Evolutionary conservation across 768 basidiomycete genomes (phyloP).

Genomic region (Boletus reticulatus): DNA sequence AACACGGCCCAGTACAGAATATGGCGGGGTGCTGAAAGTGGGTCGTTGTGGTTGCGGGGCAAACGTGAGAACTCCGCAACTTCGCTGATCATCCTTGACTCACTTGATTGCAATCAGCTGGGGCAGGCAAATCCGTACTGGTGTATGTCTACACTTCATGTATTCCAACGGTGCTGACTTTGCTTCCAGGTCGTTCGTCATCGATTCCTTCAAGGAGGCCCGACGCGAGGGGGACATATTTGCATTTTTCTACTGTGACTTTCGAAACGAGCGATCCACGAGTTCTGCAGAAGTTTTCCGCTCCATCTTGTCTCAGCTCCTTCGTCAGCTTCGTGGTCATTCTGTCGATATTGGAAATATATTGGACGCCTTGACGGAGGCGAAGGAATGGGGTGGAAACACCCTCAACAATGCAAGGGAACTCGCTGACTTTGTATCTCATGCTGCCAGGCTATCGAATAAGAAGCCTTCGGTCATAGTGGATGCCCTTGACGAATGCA

Average conservation of each 20-base stretch:
- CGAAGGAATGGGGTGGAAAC: background rate
- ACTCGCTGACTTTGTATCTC: background rate
- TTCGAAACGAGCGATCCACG: background rate
- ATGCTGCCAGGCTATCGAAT: background rate
- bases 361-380: background rate
- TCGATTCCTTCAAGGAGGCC: background rate
- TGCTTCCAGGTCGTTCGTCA: background rate
- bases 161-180: background rate
- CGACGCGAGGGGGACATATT: background rate
- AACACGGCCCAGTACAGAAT: slow-evolving; percentile 1
- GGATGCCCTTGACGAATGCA: slow-evolving; percentile 8
- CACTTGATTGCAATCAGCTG: background rate
- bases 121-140: slow-evolving; percentile 7
- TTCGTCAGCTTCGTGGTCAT: background rate
- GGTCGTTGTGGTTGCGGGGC: slow-evolving; percentile 6
- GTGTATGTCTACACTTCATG: background rate
- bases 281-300: background rate
- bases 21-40: background rate
- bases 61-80: background rate
- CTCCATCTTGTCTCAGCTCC: background rate
- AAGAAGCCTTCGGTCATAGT: background rate
- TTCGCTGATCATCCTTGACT: background rate
- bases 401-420: background rate
- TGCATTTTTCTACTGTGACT: slow-evolving; percentile 1
- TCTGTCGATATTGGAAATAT: background rate